Percentiles rank a stretch among this genome's conserved stretches.
Evolutionary conservation across 768 basidiomycete genomes (phyloP).

Genomic region (Gyrodon lividus): DNA sequence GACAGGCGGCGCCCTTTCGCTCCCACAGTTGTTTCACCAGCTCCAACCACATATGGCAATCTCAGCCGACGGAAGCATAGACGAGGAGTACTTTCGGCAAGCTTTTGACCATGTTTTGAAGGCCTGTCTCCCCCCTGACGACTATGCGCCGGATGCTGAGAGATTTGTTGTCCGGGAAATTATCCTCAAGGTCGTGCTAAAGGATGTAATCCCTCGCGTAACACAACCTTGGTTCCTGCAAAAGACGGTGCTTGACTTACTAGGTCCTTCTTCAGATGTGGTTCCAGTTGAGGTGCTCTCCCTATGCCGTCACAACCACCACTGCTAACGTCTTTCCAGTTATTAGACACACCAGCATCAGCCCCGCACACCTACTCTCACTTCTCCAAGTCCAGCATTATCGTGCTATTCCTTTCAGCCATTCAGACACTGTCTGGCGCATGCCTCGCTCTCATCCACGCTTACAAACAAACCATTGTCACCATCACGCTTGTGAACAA

Average conservation of each 20-base stretch:
- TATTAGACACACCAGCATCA: constrained; percentile 21
- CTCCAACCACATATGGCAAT: constrained; percentile 86
- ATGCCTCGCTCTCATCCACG: constrained; percentile 64
- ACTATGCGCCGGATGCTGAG: constrained; percentile 71
- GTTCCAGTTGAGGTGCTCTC: constrained; percentile 20
- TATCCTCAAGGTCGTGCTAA: constrained; percentile 71
- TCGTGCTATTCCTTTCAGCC: constrained; percentile 71
- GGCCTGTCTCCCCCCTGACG: constrained; percentile 70
- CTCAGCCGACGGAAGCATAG: constrained; percentile 58
- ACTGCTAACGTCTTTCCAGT: constrained; percentile 12
- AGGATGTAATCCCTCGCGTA: constrained; percentile 64
- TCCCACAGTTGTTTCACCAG: constrained; percentile 72
- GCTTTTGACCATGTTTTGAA: constrained; percentile 75
- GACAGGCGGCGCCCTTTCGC: constrained; percentile 56
- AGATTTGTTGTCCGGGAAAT: constrained; percentile 85
- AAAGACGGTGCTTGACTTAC: constrained; percentile 58
- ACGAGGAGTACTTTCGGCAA: constrained; percentile 78
- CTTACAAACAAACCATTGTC: constrained; percentile 61
- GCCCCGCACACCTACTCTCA: constrained; percentile 33
- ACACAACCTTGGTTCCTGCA: constrained; percentile 92
- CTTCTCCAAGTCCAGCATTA: constrained; percentile 50
- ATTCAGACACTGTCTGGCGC: constrained; percentile 70
- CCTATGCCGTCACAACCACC: background rate
- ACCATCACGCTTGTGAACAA: constrained; percentile 69
- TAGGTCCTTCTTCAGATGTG: constrained; percentile 46